phyloP scores from a whole-genome alignment of 495 filamentous ascomycete species.

The Xylaria castorea region DNA sequence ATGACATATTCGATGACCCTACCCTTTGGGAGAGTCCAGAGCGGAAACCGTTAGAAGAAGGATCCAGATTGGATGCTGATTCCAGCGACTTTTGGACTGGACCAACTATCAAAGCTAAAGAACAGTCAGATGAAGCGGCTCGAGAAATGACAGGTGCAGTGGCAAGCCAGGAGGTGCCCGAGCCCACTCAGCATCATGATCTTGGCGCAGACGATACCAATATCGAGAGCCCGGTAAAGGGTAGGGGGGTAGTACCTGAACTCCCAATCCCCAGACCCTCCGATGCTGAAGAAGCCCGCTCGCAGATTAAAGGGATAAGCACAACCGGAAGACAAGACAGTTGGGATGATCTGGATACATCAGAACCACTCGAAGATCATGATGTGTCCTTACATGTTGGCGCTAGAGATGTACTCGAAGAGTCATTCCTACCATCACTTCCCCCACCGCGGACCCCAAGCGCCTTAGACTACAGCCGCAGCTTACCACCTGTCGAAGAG shows the following conservation, averaged over 20 bases:
- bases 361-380: conserved; percentile 30
- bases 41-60: conserved; percentile 33
- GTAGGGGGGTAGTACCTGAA: conserved; percentile 30
- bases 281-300: conserved; percentile 3
- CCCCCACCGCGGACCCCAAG: conserved; percentile 33
- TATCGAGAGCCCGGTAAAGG: conserved; percentile 33
- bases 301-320: conserved; percentile 25
- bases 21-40: conserved; percentile 63
- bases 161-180: not conserved
- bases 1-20: conserved; percentile 54
- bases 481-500: conserved; percentile 51
- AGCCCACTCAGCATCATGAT: conserved; percentile 9
- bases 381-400: not conserved
- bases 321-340: conserved; percentile 33
- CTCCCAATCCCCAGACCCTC: conserved; percentile 24
- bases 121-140: not conserved
- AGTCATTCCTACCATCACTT: conserved; percentile 23
- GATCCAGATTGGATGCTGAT: conserved; percentile 40
- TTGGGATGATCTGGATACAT: conserved; percentile 35
- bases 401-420: conserved; percentile 15
- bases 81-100: conserved; percentile 32
- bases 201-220: conserved; percentile 21
- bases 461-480: conserved; percentile 41
- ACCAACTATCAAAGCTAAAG: conserved; percentile 17
- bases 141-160: conserved; percentile 3